Evolutionary conservation across 2,329 filamentous ascomycete genomes (phyloP).

Genomic region (Polytolypa hystricis): DNA sequence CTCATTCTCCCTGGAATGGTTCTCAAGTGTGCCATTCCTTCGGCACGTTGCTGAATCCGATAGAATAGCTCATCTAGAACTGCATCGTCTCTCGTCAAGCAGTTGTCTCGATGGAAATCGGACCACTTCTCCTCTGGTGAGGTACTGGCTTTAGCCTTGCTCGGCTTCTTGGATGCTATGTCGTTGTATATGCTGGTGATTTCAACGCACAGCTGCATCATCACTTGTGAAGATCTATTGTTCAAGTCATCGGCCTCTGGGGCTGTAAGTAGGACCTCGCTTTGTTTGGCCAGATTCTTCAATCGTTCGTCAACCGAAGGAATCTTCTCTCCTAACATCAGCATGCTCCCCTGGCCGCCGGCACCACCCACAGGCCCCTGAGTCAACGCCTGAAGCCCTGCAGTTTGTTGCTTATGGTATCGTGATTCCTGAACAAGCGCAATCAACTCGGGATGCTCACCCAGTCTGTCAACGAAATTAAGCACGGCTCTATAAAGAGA

Average conservation of each 20-base stretch:
- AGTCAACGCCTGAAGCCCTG: constrained; percentile 28
- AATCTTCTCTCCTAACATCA: constrained; percentile 9
- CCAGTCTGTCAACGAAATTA: constrained; percentile 29
- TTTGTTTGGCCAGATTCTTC: constrained; percentile 21
- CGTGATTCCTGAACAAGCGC: constrained; percentile 25
- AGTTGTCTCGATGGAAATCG: constrained; percentile 24
- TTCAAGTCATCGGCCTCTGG: constrained; percentile 14
- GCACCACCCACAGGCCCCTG: constrained; percentile 11
- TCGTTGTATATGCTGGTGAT: constrained; percentile 20
- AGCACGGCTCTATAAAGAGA: constrained; percentile 30
- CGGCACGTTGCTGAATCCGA: constrained; percentile 8
- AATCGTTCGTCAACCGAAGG: constrained; percentile 13
- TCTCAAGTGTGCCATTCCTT: constrained; percentile 6
- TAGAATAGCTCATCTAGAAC: constrained; percentile 24
- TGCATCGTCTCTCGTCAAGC: constrained; percentile 26
- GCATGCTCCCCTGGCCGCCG: background rate
- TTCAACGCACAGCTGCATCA: constrained; percentile 25
- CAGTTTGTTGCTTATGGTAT: constrained; percentile 21
- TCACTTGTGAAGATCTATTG: constrained; percentile 15
- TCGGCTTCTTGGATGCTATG: constrained; percentile 13
- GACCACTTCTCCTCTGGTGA: constrained; percentile 13
- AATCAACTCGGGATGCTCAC: constrained; percentile 21
- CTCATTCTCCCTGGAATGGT: constrained; percentile 35
- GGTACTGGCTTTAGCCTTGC: constrained; percentile 7
- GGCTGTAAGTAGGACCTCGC: constrained; percentile 21